Conservation (phyloP, 139 green algal genomes). For the Chlamydomonas sphaeroides region DNA sequence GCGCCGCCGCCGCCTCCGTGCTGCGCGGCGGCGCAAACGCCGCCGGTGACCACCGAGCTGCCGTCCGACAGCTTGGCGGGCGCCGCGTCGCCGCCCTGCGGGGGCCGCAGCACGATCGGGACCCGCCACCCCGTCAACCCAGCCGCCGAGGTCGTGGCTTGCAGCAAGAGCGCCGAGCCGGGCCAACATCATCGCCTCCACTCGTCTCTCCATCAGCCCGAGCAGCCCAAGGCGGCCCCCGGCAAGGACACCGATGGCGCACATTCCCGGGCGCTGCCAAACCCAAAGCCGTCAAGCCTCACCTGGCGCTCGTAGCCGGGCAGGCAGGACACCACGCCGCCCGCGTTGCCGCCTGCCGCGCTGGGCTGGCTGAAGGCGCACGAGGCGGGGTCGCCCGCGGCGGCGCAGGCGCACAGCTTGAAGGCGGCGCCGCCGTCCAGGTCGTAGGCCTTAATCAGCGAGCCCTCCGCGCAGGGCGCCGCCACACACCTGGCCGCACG, state of each 20-base stretch:
- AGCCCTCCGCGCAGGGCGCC: constrained; percentile 11
- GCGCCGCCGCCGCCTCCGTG: not conserved
- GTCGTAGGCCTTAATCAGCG: not conserved
- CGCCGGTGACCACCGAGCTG: not conserved
- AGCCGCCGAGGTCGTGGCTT: too few relatives aligned
- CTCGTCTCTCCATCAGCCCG: too few relatives aligned
- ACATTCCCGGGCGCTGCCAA: too few relatives aligned
- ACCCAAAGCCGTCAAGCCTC: too few relatives aligned
- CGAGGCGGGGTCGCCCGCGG: not conserved
- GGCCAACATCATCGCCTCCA: too few relatives aligned
- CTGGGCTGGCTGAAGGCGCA: constrained; percentile 2
- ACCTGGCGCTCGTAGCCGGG: constrained; percentile 32
- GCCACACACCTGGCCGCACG: not conserved
- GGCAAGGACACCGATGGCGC: too few relatives aligned
- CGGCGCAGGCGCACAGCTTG: constrained; percentile 28
- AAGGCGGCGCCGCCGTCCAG: constrained; percentile 14
- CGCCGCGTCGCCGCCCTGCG: not conserved
- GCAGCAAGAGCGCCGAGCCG: too few relatives aligned
- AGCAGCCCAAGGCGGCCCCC: too few relatives aligned
- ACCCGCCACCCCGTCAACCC: too few relatives aligned
- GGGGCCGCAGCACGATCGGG: not conserved
- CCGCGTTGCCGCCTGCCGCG: not conserved
- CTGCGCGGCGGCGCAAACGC: not conserved
- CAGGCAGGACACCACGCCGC: constrained; percentile 33
- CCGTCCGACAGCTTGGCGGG: constrained; percentile 3